Evolutionary conservation across 768 basidiomycete species (phyloP), one percentile per base, ranked within the genome.

Genomic region (Leccinum fibrillosum): DNA sequence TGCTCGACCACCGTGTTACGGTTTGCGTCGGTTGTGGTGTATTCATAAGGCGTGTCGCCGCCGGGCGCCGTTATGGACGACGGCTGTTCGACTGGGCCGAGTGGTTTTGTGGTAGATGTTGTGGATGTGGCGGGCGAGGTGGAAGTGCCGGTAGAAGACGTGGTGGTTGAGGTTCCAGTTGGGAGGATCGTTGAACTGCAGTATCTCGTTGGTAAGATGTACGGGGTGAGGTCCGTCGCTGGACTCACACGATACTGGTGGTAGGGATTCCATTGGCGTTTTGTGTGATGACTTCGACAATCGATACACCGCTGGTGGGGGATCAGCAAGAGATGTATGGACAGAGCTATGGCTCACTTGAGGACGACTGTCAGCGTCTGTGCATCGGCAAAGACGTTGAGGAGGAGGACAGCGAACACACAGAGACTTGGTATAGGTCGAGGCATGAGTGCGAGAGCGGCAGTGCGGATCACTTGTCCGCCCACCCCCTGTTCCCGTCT

Each of bases 21-120:
- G 21, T 48, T 57, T 51, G 74, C 74, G 44, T 76, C 61, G 54
- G 68, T 73, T 0, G 82, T 84, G 35, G 81, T 83, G 61, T 83
- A 84, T 1, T 69, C 69, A 65, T 75, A 84, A 0, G 80, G 80
- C 0, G 80, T 83, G 28, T 77, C 77, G 2, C 78, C 82, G 6
- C 78, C 77, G 32, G 82, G 74, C 4, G 71, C 39, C n/a, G 39
- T 65, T 19, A 62, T 74, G 4, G 79, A 32, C 3, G 65, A 76
- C 23, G 84, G 84, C 61, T 81, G 78, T 7, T 80, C 87, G 1
- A 88, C 86, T 3, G 86, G 68, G 21, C 55, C 72, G 54, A 49
- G 65, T 12, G 49, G 57, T n/a, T 47, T 53, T 25, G 65, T 7
- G 9, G 73, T 53, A 17, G 66, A 19, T 9, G 67, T 35, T 0